These are phyloP conservation scores for Torrubiella hemipterigena DNA, from an alignment of 2,329 filamentous ascomycete genomes.

Conservation along the genomic window DNA sequence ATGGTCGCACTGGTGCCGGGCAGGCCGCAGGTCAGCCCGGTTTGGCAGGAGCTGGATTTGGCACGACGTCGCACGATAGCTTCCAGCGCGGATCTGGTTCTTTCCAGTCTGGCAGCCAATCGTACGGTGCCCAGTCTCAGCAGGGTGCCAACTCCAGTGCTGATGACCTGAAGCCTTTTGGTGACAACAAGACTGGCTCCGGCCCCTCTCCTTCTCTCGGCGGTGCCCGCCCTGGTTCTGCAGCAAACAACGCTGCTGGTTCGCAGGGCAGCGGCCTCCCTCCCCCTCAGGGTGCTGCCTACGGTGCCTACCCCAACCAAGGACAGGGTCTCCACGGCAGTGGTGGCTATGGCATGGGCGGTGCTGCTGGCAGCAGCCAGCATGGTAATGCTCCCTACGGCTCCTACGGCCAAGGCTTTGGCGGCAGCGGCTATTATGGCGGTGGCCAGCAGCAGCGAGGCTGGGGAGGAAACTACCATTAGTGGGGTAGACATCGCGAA, in stretches of 20 bases:
- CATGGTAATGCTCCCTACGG: conserved; percentile 41
- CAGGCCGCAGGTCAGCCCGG: conserved; percentile 38
- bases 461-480: conserved; percentile 50
- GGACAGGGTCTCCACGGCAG: conserved; percentile 41
- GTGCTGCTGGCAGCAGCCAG: conserved; percentile 36
- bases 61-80: conserved; percentile 41
- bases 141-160: conserved; percentile 25
- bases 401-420: conserved; percentile 37
- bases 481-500: conserved; percentile 22
- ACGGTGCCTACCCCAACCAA: conserved; percentile 39
- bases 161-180: conserved; percentile 49
- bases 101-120: conserved; percentile 44
- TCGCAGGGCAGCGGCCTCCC: conserved; percentile 41
- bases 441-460: conserved; percentile 32
- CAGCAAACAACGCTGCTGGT: conserved; percentile 38
- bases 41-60: conserved; percentile 37
- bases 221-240: conserved; percentile 45
- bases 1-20: conserved; percentile 35
- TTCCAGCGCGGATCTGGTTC: conserved; percentile 40
- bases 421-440: conserved; percentile 35
- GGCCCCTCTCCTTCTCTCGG: conserved; percentile 46
- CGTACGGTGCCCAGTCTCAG: conserved; percentile 39
- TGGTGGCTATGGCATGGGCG: conserved; percentile 43
- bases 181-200: conserved; percentile 39
- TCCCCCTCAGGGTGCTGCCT: conserved; percentile 37